Percentiles rank a stretch among this genome's conserved stretches.
Conservation (phyloP, 257 asterid species). For the Solanum sejunctum region DNA sequence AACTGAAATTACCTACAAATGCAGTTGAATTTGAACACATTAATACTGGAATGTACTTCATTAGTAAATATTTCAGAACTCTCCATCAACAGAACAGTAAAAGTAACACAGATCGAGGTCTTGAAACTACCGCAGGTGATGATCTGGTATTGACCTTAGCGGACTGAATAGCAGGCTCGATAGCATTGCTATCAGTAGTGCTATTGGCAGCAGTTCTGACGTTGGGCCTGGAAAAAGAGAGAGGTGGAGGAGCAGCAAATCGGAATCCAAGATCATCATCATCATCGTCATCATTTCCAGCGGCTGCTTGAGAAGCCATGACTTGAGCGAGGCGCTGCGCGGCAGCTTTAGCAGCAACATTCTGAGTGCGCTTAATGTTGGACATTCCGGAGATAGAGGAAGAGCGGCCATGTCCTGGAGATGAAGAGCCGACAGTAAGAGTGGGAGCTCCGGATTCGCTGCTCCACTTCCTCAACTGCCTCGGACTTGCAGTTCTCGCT, state of each 20-base stretch:
- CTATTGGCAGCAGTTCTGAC: slow-evolving; percentile 6
- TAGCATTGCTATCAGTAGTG: neutral
- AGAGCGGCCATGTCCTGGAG: slow-evolving; percentile 47
- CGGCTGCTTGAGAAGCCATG: slow-evolving; percentile 88
- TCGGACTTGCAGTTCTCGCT: slow-evolving; percentile 12
- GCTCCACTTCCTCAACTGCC: slow-evolving; percentile 58
- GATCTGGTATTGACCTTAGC: slow-evolving; percentile 56
- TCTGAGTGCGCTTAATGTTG: slow-evolving; percentile 87
- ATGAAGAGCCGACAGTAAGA: neutral
- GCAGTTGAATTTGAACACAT: neutral
- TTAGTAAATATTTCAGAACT: neutral
- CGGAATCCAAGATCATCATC: slow-evolving; percentile 58
- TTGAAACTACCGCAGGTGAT: slow-evolving; percentile 62
- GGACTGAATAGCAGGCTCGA: slow-evolving; percentile 29
- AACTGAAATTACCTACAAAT: neutral
- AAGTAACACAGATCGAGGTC: neutral
- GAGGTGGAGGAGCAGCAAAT: slow-evolving; percentile 59
- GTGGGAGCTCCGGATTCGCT: slow-evolving; percentile 38
- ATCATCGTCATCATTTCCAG: slow-evolving; percentile 35
- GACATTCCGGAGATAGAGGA: slow-evolving; percentile 76
- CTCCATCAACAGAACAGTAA: neutral
- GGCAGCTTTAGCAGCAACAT: slow-evolving; percentile 95
- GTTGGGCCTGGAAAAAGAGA: slow-evolving; percentile 47
- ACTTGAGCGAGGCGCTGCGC: slow-evolving; percentile 99
- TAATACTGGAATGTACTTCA: neutral